Evolutionary conservation across 495 filamentous ascomycete genomes (phyloP).

Genomic region (Xylaria castorea): DNA sequence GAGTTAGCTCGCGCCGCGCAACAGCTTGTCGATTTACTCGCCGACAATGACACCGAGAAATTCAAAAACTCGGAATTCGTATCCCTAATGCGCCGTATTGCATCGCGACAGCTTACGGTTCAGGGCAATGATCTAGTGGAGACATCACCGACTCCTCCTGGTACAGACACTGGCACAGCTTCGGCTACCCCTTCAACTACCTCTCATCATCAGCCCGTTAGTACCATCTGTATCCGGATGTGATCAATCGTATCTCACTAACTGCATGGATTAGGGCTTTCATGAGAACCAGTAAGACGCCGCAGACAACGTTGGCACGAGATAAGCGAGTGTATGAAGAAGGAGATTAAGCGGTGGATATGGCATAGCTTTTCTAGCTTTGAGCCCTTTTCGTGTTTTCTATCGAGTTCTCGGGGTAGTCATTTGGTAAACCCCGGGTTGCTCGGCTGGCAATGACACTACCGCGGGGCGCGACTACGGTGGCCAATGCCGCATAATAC

Average conservation of each 20-base stretch:
- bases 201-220: not conserved
- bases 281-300: not conserved
- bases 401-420: not conserved
- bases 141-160: not conserved
- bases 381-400: not conserved
- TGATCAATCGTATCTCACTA: not conserved
- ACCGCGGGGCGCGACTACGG: not conserved
- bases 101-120: constrained; percentile 47
- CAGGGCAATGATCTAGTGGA: constrained; percentile 49
- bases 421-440: not conserved
- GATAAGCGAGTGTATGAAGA: not conserved
- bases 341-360: too few species aligned
- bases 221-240: not conserved
- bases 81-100: constrained; percentile 51
- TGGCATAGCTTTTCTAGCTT: not conserved
- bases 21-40: constrained; percentile 47
- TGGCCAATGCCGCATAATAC: not conserved
- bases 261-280: not conserved
- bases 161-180: not conserved
- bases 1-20: constrained; percentile 50
- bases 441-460: not conserved
- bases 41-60: constrained; percentile 47
- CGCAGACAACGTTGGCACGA: not conserved
- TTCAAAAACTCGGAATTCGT: constrained; percentile 54
- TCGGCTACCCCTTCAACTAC: not conserved